Base-by-base conservation (phyloP, 78 protist species). In the Dictyostelium intermedium region DNA sequence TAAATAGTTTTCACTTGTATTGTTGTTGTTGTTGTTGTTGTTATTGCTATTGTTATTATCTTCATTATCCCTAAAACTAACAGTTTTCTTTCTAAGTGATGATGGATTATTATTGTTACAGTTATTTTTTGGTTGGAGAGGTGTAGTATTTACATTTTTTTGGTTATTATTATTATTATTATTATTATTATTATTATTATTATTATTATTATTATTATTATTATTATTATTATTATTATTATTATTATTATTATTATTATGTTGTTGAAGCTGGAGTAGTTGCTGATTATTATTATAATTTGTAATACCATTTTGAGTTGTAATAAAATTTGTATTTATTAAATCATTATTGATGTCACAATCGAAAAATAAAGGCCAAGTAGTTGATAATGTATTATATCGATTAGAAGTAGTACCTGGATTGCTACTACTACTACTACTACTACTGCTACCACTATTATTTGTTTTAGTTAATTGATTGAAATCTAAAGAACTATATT, bases 1-100 rank as follows among this genome's bases (percentile, higher is more conserved):
- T 34, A 47, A 45, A 77, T 77, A 41, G 5, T 37, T 35, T 20
- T 77, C 63, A 77, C 25, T 41, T 1, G 4, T 41, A 41, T 77
- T 41, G 43, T 77, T 50, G 16, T 50, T 50, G 53, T 50, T 30
- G 39, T 56, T 45, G 11, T 80, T 20, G 32, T 80, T 30, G 14
- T 50, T n/a, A 79, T 79, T 50, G 27, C 50, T 50, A 14, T 60
- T 23, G 23, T 60, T 47, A 11, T 41, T 13, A 70, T 70, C 70
- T 14, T 66, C 18, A 20, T 61, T 72, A 27, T 72, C 83, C 5
- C 81, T 74, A 25, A 43, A 85, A 37, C 83, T 85, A 45, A 85
- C 91, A 11, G 53, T 84, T 34, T 74, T 72, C 39, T 85, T 47
- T 30, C 9, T 25, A 11, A 45, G 69, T 20, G 39, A 25, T 47